Evolutionary conservation across 2,329 filamentous ascomycete genomes (phyloP).

Genomic region (Mycocentrospora acerina): DNA sequence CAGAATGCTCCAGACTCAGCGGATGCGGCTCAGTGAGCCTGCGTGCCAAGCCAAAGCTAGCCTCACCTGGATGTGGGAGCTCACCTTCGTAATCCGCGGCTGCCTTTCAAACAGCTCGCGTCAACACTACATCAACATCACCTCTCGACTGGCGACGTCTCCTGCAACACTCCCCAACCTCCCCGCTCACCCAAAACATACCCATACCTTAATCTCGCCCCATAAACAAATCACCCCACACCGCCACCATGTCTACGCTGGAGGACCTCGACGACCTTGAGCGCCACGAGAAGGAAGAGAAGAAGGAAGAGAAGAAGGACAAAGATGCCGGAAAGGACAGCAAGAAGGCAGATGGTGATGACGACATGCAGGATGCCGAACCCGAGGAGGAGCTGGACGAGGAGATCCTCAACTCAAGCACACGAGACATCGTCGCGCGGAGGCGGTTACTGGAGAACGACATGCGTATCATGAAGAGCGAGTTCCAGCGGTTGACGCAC

Average conservation of each 20-base stretch:
- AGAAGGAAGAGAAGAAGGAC: constrained; percentile 60
- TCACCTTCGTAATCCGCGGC: constrained; percentile 37
- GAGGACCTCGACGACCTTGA: constrained; percentile 91
- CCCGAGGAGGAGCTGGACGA: constrained; percentile 75
- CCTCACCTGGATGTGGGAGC: constrained; percentile 24
- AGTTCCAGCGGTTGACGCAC: constrained; percentile 88
- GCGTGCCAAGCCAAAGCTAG: constrained; percentile 21
- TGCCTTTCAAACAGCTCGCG: constrained; percentile 34
- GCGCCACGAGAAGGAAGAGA: constrained; percentile 73
- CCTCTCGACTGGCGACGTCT: constrained; percentile 6
- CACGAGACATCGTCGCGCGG: constrained; percentile 90
- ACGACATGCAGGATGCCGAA: constrained; percentile 84
- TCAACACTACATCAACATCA: constrained; percentile 16
- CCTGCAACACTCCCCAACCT: constrained; percentile 2
- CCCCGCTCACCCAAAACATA: background rate
- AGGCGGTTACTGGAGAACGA: constrained; percentile 95
- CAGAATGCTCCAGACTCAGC: too few species aligned
- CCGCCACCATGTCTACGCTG: constrained; percentile 74
- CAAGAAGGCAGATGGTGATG: constrained; percentile 69
- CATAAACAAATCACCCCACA: constrained; percentile 11
- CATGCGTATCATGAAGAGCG: constrained; percentile 97
- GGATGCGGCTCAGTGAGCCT: too few species aligned
- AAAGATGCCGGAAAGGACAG: constrained; percentile 55
- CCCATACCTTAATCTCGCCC: background rate
- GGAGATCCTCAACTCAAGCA: constrained; percentile 89